phyloP scores from a whole-genome alignment of 148 eudicot genomes.

The Rhododendron ferrugineum region DNA sequence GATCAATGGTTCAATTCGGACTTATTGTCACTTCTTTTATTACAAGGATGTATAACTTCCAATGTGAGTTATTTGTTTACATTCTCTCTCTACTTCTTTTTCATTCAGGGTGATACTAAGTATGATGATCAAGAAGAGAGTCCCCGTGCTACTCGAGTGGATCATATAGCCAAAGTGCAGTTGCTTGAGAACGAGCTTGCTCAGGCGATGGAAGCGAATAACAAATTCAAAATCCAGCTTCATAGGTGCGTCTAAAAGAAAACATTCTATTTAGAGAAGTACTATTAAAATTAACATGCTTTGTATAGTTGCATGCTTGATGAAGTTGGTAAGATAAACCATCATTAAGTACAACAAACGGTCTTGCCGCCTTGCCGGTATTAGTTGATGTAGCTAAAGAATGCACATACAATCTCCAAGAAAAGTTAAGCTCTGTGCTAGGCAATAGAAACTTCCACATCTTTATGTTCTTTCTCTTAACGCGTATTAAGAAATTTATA shows the following conservation, averaged over 20 bases:
- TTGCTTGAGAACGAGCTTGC: slow-evolving; percentile 60
- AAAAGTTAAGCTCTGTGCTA: neutral
- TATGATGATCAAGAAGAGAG: slow-evolving; percentile 8
- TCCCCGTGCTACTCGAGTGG: slow-evolving; percentile 22
- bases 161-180: slow-evolving; percentile 35
- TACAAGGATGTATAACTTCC: neutral
- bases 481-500: neutral
- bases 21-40: neutral
- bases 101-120: slow-evolving; percentile 17
- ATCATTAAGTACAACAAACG: neutral
- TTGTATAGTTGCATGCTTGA: neutral
- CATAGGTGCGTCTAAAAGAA: slow-evolving; percentile 36
- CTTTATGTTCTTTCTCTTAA: neutral
- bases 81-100: neutral
- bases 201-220: slow-evolving; percentile 62
- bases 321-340: neutral
- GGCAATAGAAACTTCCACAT: neutral
- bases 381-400: neutral
- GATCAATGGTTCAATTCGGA: neutral
- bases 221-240: slow-evolving; percentile 56
- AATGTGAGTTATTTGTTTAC: neutral
- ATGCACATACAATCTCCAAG: neutral
- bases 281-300: neutral
- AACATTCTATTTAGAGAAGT: neutral
- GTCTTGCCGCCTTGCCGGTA: neutral